Evolutionary conservation across 805 yeast genomes (phyloP).

Genomic region (Candida taoyuanica): DNA sequence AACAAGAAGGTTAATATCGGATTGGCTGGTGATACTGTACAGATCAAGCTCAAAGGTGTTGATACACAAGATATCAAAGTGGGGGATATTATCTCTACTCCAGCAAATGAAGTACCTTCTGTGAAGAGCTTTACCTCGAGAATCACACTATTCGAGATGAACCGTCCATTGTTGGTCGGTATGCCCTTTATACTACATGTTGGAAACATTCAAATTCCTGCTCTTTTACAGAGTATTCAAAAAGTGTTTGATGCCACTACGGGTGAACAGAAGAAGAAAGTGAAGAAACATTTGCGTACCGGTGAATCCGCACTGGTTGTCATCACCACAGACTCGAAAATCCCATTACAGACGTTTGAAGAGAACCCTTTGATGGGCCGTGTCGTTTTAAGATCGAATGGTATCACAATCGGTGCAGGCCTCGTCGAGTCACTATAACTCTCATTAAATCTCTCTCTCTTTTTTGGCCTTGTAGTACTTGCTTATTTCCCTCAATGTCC

Average conservation of each 20-base stretch:
- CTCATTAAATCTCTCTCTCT: too few relatives aligned
- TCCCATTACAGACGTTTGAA: slow-evolving; percentile 92
- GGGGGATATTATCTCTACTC: slow-evolving; percentile 92
- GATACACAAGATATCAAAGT: slow-evolving; percentile 86
- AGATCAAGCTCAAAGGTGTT: slow-evolving; percentile 88
- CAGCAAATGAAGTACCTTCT: slow-evolving; percentile 84
- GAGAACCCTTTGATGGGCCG: slow-evolving; percentile 98
- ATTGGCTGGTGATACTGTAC: slow-evolving; percentile 88
- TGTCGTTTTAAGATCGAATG: slow-evolving; percentile 98
- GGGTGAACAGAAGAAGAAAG: slow-evolving; percentile 63
- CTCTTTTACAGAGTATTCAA: slow-evolving; percentile 74
- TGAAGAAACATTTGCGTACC: slow-evolving; percentile 89
- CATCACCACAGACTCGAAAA: slow-evolving; percentile 75
- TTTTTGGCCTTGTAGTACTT: too few relatives aligned
- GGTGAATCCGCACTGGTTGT: slow-evolving; percentile 96
- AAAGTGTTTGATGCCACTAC: slow-evolving; percentile 90
- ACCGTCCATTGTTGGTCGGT: slow-evolving; percentile 88
- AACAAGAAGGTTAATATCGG: slow-evolving; percentile 71
- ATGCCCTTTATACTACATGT: slow-evolving; percentile 90
- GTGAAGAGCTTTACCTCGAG: slow-evolving; percentile 76
- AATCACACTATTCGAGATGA: slow-evolving; percentile 85
- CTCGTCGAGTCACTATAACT: slow-evolving; percentile 63
- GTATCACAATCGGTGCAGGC: slow-evolving; percentile 99
- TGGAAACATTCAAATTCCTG: slow-evolving; percentile 92
- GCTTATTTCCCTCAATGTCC: too few relatives aligned